Base-by-base conservation (phyloP, 1,284 basidiomycete genomes). In the Sutorius eximius region DNA sequence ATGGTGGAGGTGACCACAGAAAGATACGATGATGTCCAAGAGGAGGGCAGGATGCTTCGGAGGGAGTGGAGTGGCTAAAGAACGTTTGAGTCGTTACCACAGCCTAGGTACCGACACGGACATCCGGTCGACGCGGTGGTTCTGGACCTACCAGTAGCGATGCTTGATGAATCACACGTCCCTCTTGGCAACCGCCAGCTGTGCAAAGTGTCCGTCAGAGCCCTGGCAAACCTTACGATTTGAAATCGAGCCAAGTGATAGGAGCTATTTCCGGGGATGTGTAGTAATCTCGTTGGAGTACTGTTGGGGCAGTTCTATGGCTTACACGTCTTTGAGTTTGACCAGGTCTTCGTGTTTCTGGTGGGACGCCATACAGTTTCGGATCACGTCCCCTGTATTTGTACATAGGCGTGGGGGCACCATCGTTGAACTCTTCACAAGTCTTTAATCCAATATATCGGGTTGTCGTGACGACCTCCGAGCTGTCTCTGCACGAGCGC, bases 1-100 rank as follows among this genome's bases (percentile, higher is more conserved):
- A 70, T 69, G 13, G 33, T 48, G 42, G 52, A 13, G 13, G 45
- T 13, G 8, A 52, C 43, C 43, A 12, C 10, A 24, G 37, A 42
- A 15, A 15, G n/a, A 34, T 13, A 29, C 32, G 34, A 34, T n/a
- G 36, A 18, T 5, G 36, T 37, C 5, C n/a, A 18, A 18, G n/a
- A 40, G 24, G n/a, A 16, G 30, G 24, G 5, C 34, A 36, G n/a
- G n/a, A 18, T 18, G n/a, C n/a, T 37, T 20, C 64, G 64, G 64
- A 60, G 29, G 34, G 33, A 30, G 13, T n/a, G n/a, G 34, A 33
- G 45, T 33, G 43, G 38, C n/a, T 16, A 10, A 41, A 18, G 20
- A 38, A 18, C 16, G 0, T 11, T 33, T 24, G 24, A 27, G 24
- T 37, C 22, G 15, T 44, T 36, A 42, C 43, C 43, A 57, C 33